Evolutionary conservation across 257 asterid genomes (phyloP).

Genomic region (Schizonepeta tenuifolia): DNA sequence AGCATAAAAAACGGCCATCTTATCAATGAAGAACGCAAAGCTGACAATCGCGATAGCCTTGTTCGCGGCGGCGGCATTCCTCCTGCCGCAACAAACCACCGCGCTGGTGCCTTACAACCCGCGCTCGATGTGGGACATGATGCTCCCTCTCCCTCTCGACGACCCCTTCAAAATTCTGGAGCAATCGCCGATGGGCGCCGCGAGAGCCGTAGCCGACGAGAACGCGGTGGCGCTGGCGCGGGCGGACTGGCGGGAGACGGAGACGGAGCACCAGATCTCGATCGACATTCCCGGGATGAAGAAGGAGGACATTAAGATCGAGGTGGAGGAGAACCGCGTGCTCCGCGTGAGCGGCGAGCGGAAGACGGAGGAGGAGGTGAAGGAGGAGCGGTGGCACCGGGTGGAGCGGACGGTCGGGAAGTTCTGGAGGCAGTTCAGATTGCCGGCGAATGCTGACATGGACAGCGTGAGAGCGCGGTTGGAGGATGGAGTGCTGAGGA

Average conservation of each 20-base stretch:
- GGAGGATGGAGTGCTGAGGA: constrained; percentile 79
- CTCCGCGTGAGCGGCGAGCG: constrained; percentile 73
- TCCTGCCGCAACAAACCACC: constrained; percentile 12
- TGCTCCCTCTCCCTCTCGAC: constrained; percentile 40
- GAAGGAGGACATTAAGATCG: constrained; percentile 67
- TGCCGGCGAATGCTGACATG: constrained; percentile 73
- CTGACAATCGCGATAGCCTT: not conserved
- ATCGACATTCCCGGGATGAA: constrained; percentile 78
- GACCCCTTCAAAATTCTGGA: constrained; percentile 56
- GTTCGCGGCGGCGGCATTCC: constrained; percentile 14
- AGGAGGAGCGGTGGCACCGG: constrained; percentile 86
- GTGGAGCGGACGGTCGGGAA: constrained; percentile 70
- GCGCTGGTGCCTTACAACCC: constrained; percentile 49
- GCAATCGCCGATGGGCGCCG: constrained; percentile 40
- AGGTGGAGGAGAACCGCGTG: constrained; percentile 66
- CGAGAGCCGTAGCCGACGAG: constrained; percentile 32
- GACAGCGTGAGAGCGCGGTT: constrained; percentile 57
- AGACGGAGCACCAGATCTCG: constrained; percentile 56
- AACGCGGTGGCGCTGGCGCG: constrained; percentile 49
- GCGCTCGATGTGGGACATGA: constrained; percentile 38
- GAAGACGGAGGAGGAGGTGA: constrained; percentile 56
- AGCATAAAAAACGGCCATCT: too few species aligned
- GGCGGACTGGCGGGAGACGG: constrained; percentile 82
- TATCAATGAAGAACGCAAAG: constrained; percentile 26
- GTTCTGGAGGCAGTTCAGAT: constrained; percentile 81